Conservation (phyloP, 805 yeast species). For the Saccharomycopsis olivae region DNA sequence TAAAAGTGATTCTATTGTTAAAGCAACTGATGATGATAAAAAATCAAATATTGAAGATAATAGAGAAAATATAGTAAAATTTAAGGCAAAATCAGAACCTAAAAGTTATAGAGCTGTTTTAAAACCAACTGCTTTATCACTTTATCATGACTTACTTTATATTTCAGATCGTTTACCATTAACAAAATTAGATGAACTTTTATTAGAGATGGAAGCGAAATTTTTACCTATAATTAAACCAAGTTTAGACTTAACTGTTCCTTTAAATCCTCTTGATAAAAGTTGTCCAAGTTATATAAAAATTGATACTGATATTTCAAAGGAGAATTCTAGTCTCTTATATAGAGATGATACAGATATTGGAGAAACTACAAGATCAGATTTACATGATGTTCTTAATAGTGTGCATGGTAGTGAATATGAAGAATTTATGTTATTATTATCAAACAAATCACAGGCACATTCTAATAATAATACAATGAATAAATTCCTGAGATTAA, state of each 20-base stretch:
- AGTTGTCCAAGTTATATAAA: conserved; percentile 33
- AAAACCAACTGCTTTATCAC: conserved; percentile 68
- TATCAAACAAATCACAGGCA: conserved; percentile 33
- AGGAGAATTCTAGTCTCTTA: conserved; percentile 24
- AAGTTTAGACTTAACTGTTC: conserved; percentile 63
- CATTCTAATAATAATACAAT: conserved; percentile 23
- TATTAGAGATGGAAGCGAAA: conserved; percentile 82
- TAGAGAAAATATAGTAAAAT: background rate
- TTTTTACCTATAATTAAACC: conserved; percentile 69
- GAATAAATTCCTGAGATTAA: conserved; percentile 71
- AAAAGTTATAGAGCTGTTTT: conserved; percentile 68
- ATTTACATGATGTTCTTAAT: conserved; percentile 48
- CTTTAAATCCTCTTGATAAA: conserved; percentile 51
- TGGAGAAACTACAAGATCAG: conserved; percentile 1
- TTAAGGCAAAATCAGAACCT: conserved; percentile 29
- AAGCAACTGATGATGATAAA: background rate
- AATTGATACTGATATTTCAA: conserved; percentile 32
- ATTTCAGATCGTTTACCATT: conserved; percentile 71
- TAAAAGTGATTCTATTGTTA: background rate
- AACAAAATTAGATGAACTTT: conserved; percentile 55
- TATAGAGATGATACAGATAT: conserved; percentile 25
- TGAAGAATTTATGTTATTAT: conserved; percentile 78
- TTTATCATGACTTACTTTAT: conserved; percentile 76
- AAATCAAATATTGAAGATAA: background rate
- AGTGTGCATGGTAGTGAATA: conserved; percentile 70